Percentiles rank a stretch among this genome's conserved stretches.
These are phyloP conservation scores for Rhizophagus clarus DNA, from an alignment of 192 early-diverging fungal genomes.

Conservation along the genomic window DNA sequence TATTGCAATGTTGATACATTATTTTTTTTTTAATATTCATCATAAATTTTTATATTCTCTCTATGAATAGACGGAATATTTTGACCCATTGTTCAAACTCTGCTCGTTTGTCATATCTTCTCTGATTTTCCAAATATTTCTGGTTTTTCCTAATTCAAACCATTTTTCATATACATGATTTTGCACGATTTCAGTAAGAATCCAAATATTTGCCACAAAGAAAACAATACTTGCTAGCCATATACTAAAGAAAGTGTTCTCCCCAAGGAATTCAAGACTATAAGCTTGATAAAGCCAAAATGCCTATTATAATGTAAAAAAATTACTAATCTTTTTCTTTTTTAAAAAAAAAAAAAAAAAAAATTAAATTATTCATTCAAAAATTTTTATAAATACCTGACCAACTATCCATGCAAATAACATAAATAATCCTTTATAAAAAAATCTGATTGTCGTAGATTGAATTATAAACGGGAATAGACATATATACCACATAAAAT, in stretches of 20 bases:
- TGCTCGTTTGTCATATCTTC: neutral
- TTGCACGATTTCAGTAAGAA: conserved; percentile 59
- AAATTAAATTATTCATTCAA: conserved; percentile 5
- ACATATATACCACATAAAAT: conserved; percentile 99
- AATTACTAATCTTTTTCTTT: neutral
- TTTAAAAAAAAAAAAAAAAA: neutral
- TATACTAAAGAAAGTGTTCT: conserved; percentile 77
- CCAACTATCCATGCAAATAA: conserved; percentile 69
- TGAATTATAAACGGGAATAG: conserved; percentile 87
- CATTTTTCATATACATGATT: conserved; percentile 53
- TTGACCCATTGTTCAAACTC: neutral
- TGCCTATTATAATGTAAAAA: conserved; percentile 55
- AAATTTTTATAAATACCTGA: conserved; percentile 48
- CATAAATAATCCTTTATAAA: conserved; percentile 54
- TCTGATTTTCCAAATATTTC: conserved; percentile 44
- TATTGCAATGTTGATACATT: too few relatives aligned
- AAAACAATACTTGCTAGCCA: conserved; percentile 77
- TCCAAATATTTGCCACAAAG: conserved; percentile 72
- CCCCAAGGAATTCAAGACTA: conserved; percentile 82
- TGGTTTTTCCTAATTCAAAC: conserved; percentile 51
- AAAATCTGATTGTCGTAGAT: conserved; percentile 49
- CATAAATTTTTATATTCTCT: neutral
- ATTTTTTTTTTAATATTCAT: too few relatives aligned
- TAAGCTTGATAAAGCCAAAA: conserved; percentile 88
- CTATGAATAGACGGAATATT: neutral